Evolutionary conservation across 441 rosid genomes (phyloP).

Genomic region (Aleurites moluccanus): DNA sequence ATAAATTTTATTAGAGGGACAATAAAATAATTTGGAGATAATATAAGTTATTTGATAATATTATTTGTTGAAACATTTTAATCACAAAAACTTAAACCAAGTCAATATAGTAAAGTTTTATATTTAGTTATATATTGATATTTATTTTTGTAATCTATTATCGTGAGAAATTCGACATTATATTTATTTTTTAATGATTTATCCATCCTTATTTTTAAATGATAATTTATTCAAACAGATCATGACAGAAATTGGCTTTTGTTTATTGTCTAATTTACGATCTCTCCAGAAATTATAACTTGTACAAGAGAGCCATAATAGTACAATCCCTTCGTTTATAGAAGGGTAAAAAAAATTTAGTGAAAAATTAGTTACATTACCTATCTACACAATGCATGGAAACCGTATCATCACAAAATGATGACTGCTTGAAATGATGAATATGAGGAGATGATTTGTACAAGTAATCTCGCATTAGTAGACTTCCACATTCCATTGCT

Average conservation of each 20-base stretch:
- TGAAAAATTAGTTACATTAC: background rate
- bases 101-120: too few species aligned
- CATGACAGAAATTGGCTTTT: background rate
- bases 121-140: too few species aligned
- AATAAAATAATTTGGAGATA: too few species aligned
- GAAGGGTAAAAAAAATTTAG: background rate
- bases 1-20: too few species aligned
- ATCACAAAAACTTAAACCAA: too few species aligned
- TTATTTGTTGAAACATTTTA: too few species aligned
- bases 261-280: background rate
- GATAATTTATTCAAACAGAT: too few species aligned
- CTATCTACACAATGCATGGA: conserved; percentile 2
- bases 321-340: background rate
- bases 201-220: too few species aligned
- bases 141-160: too few species aligned
- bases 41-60: too few species aligned
- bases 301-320: background rate
- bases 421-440: background rate
- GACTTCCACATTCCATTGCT: conserved; percentile 98
- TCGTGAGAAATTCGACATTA: too few species aligned
- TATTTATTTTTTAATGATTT: too few species aligned
- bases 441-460: conserved; percentile 24
- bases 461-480: conserved; percentile 42
- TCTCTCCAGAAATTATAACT: background rate
- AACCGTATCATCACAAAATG: background rate